Evolutionary conservation across 2,329 filamentous ascomycete genomes (phyloP), one percentile per base, ranked within the genome.

Genomic region (Pochonia chlamydosporia): DNA sequence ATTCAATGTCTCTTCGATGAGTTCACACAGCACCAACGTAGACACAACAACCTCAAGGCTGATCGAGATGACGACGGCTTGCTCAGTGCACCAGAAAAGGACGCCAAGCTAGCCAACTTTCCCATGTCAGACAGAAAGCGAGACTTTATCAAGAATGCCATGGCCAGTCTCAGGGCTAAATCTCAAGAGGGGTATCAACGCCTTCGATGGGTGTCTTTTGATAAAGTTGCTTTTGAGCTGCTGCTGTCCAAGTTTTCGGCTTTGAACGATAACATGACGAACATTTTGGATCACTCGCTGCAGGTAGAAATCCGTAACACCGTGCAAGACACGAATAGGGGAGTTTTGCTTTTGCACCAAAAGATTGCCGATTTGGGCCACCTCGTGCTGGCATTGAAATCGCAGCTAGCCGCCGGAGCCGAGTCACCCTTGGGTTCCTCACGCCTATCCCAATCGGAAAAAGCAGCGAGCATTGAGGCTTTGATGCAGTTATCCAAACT

Each of bases 201-300:
- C n/a, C 54, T 74, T 14, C 59, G 58, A 47, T 75, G 72, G 72
- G 64, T 67, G 4, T 64, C 69, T 1, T 71, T 75, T 50, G 72
- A 74, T 54, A 74, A 72, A 53, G 60, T 57, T 11, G 68, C 64
- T 2, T 75, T 75, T 49, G 73, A 75, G 56, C 56, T 56, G 14
- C 56, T 75, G 18, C 60, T 75, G 4, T 62, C 63, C 40, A 63
- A 67, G 41, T 75, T 75, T 49, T 64, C 70, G 1, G 53, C 63
- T 5, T 57, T 75, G 5, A 75, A 75, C 52, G 72, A 75, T 52
- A 69, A 63, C 51, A 74, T 75, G 65, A 74, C 70, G 23, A 65
- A 70, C 46, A 69, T 75, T 5, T 59, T 75, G 8, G 72, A 75
- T 44, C 67, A 71, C 26, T 65, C 67, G 3, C 58, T 74, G 47